phyloP scores from a whole-genome alignment of 352 stramenopile species.

The Elongisporangium prolatum region DNA sequence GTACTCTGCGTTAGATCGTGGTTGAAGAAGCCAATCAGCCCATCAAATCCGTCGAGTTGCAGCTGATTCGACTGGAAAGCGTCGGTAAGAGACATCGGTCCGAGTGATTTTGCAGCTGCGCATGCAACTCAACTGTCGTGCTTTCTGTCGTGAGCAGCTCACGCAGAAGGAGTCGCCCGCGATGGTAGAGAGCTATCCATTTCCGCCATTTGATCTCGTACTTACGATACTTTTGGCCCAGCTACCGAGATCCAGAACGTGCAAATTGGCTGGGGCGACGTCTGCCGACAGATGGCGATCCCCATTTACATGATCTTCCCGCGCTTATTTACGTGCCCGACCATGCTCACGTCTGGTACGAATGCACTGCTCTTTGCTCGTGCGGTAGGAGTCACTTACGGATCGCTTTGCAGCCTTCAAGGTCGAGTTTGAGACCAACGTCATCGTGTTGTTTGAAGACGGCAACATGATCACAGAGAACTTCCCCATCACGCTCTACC shows the following conservation, averaged over 20 bases:
- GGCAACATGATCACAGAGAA: conserved; percentile 91
- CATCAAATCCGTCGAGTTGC: conserved; percentile 87
- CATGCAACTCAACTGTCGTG: neutral
- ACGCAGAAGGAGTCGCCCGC: conserved; percentile 66
- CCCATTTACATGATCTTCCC: conserved; percentile 95
- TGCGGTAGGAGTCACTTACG: no score
- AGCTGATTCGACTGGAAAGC: conserved; percentile 89
- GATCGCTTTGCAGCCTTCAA: conserved; percentile 89
- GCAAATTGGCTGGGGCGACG: conserved; percentile 90
- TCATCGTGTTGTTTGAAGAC: conserved; percentile 91
- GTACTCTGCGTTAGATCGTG: conserved; percentile 37
- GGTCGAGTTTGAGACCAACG: conserved; percentile 91
- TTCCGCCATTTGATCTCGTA: neutral
- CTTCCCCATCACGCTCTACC: conserved; percentile 84
- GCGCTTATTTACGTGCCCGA: conserved; percentile 89
- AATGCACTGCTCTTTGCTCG: neutral
- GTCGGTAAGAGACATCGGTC: conserved; percentile 21
- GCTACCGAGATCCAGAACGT: conserved; percentile 94
- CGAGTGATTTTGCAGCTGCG: conserved; percentile 1
- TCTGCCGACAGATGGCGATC: conserved; percentile 85
- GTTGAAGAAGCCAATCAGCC: conserved; percentile 69
- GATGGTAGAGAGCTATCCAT: conserved; percentile 43
- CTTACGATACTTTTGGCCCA: conserved; percentile 13
- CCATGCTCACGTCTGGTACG: conserved; percentile 63
- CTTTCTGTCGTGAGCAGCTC: conserved; percentile 10